Conservation (phyloP, 148 eudicot species). For the Rhododendron simsii region DNA sequence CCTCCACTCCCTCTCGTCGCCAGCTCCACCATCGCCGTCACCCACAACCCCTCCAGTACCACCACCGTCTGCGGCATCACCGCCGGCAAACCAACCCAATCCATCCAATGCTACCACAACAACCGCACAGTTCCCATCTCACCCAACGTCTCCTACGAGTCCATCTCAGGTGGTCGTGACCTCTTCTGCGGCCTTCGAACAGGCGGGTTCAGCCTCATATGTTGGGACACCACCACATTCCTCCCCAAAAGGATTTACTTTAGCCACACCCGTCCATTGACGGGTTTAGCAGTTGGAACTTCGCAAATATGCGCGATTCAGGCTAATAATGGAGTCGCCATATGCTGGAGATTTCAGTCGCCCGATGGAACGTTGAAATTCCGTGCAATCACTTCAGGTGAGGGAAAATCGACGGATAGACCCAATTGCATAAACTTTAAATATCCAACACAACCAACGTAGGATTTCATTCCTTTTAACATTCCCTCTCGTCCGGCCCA, state of each 20-base stretch:
- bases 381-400: slow-evolving; percentile 39
- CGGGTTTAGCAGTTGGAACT: slow-evolving; percentile 30
- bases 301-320: slow-evolving; percentile 43
- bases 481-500: too few species aligned
- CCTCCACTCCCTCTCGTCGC: slow-evolving; percentile 25
- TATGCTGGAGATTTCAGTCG: slow-evolving; percentile 35
- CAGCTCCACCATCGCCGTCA: slow-evolving; percentile 39
- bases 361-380: slow-evolving; percentile 23
- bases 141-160: slow-evolving; percentile 36
- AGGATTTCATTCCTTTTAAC: not conserved
- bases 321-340: slow-evolving; percentile 18
- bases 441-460: not conserved
- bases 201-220: slow-evolving; percentile 38
- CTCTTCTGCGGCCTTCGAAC: slow-evolving; percentile 41
- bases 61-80: slow-evolving; percentile 43
- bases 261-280: slow-evolving; percentile 15
- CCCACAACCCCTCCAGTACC: slow-evolving; percentile 11
- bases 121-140: slow-evolving; percentile 20
- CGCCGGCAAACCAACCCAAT: slow-evolving; percentile 36
- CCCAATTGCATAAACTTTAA: not conserved
- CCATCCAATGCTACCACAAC: slow-evolving; percentile 35
- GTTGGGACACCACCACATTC: slow-evolving; percentile 43
- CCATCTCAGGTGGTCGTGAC: slow-evolving; percentile 42
- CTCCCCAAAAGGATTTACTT: slow-evolving; percentile 21
- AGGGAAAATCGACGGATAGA: not conserved